Evolutionary conservation across 352 stramenopile species (phyloP), one percentile per base, ranked within the genome.

Genomic region (Blastocystis sp.): DNA sequence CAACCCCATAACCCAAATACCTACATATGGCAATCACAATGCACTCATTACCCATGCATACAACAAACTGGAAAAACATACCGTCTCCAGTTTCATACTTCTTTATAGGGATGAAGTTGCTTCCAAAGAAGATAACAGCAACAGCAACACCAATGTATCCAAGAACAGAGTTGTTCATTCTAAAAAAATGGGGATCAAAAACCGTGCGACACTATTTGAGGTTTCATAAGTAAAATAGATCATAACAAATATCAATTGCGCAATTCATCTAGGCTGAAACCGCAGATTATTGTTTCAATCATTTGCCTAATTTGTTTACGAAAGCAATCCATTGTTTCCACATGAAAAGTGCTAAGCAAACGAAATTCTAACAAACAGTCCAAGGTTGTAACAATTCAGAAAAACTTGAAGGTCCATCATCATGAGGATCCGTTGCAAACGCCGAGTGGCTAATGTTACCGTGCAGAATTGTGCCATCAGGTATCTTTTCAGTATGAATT

Each of bases 81-180:
- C 87, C 87, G 63, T 90, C 87, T 34, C 87, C 87, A 3, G 87
- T 90, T 88, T 90, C 87, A 55, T 90, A 87, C 29, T 80, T 88
- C 77, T 90, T 90, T 26, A 90, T 89, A 18, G 87, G 87, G 59
- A 90, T 89, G 29, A 90, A 90, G 43, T 90, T 90, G 47, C 64
- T 88, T 59, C 87, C 87, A 54, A 90, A 90, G 64, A 90, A 90
- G 2, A 90, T 41, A 7, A 90, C 87, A 63, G 87, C 73, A 2
- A 43, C 84, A 29, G 55, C 69, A 82, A 75, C 66, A 23, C 87
- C 79, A 37, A 90, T 54, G 43, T 87, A 89, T 13, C 75, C 87
- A 64, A 79, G 29, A 50, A 88, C n/a, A 23, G 59, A 39, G 9
- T 56, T 54, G 23, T 88, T 79, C 77, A 88, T 88, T 20, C 53